phyloP scores from a whole-genome alignment of 2,329 filamentous ascomycete genomes.

The Phyllosticta citrichinensis region DNA sequence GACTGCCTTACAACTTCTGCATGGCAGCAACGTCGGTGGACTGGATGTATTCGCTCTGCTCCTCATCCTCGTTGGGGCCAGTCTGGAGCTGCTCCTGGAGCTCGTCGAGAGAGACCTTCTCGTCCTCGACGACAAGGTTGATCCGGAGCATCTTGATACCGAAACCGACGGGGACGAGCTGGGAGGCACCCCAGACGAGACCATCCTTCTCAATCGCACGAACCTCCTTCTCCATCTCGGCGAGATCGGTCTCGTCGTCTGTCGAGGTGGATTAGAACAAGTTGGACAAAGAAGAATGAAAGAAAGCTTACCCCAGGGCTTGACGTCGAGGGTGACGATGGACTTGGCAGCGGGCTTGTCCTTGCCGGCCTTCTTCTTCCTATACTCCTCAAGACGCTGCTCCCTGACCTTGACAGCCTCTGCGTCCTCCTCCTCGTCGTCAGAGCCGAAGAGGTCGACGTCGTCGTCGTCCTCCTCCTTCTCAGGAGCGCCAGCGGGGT shows the following conservation, averaged over 20 bases:
- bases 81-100: constrained; percentile 67
- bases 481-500: constrained; percentile 74
- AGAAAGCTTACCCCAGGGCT: constrained; percentile 81
- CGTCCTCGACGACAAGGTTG: constrained; percentile 94
- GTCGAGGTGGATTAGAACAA: constrained; percentile 15
- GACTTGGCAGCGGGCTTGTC: constrained; percentile 90
- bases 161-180: constrained; percentile 84
- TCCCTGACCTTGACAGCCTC: constrained; percentile 78
- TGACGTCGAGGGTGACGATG: constrained; percentile 88
- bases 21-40: constrained; percentile 67
- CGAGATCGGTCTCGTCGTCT: constrained; percentile 93
- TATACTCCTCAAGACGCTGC: constrained; percentile 86
- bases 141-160: constrained; percentile 99
- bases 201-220: constrained; percentile 82
- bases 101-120: constrained; percentile 81
- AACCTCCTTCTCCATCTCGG: constrained; percentile 67
- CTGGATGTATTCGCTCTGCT: constrained; percentile 91
- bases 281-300: background rate
- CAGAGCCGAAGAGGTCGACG: constrained; percentile 85
- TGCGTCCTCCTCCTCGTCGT: constrained; percentile 88
- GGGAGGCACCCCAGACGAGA: constrained; percentile 89
- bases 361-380: constrained; percentile 94
- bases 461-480: constrained; percentile 54
- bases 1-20: constrained; percentile 30
- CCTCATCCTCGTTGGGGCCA: constrained; percentile 32